Percentiles rank a stretch among this genome's conserved stretches.
Conservation (phyloP, 306 rosid species). For the Fagus sylvatica region DNA sequence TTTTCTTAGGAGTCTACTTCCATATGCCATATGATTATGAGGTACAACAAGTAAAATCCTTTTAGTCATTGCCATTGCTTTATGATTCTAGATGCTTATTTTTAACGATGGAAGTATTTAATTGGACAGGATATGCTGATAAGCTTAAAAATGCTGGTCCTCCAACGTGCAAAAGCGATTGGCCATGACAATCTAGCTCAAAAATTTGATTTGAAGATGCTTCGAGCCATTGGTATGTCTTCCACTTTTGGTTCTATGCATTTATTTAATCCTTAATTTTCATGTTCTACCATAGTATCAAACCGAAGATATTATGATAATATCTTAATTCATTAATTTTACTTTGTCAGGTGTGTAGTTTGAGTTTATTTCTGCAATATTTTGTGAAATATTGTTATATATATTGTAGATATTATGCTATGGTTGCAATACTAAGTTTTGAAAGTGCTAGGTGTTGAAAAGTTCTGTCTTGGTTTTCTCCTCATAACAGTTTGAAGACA, state of each 20-base stretch:
- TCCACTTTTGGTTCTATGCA: slow-evolving; percentile 1
- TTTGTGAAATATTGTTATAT: neutral
- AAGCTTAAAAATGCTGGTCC: slow-evolving; percentile 59
- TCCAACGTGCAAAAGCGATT: slow-evolving; percentile 53
- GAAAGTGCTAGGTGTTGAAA: neutral
- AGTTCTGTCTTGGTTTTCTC: neutral
- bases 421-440: neutral
- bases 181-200: slow-evolving; percentile 49
- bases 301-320: neutral
- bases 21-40: neutral
- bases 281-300: neutral
- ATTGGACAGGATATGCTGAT: slow-evolving; percentile 63
- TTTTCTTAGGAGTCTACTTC: neutral
- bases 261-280: neutral
- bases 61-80: neutral
- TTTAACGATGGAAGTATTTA: neutral
- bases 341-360: neutral
- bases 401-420: neutral
- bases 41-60: neutral
- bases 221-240: slow-evolving; percentile 77
- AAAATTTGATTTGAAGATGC: slow-evolving; percentile 60
- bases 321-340: neutral
- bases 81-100: neutral
- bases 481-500: too few species aligned
- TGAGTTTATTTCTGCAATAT: neutral